A percentile compares a stretch with the other conserved stretches of the same genome.
Evolutionary conservation across 345 rosid species (phyloP).

Genomic region (Pistacia atlantica): DNA sequence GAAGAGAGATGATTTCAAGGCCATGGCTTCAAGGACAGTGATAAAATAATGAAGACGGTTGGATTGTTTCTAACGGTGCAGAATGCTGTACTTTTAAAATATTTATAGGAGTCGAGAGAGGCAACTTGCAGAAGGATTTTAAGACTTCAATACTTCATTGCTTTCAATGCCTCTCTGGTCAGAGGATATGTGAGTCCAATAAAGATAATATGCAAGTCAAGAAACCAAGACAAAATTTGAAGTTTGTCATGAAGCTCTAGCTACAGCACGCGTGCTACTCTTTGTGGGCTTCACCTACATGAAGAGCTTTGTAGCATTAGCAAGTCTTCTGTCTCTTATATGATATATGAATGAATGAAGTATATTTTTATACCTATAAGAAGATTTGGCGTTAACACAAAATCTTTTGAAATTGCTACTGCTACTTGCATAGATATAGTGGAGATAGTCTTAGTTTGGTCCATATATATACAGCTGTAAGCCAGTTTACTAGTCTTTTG

Average conservation of each 20-base stretch:
- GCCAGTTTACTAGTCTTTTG: no score
- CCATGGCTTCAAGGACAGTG: constrained; percentile 18
- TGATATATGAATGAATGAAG: not conserved
- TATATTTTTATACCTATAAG: not conserved
- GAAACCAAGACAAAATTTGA: not conserved
- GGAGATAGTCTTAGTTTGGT: not conserved
- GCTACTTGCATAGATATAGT: not conserved
- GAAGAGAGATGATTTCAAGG: constrained; percentile 34
- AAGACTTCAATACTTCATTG: constrained; percentile 14
- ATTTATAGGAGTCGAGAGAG: constrained; percentile 33
- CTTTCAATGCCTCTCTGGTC: not conserved
- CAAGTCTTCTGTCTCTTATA: no score
- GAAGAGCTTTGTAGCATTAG: not conserved
- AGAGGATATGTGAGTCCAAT: not conserved
- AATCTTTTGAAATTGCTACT: not conserved
- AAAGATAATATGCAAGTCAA: no score
- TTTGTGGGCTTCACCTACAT: constrained; percentile 19
- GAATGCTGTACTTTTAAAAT: not conserved
- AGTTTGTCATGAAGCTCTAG: constrained; percentile 19
- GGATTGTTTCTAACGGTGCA: not conserved
- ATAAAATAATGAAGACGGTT: not conserved
- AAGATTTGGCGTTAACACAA: not conserved
- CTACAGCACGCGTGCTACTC: constrained; percentile 10
- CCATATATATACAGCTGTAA: not conserved
- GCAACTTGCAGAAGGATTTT: constrained; percentile 35